A percentile compares a stretch with the other conserved stretches of the same genome.
These are phyloP conservation scores for Euphorbia tirucalli DNA, from an alignment of 345 rosid genomes.

Conservation along the genomic window DNA sequence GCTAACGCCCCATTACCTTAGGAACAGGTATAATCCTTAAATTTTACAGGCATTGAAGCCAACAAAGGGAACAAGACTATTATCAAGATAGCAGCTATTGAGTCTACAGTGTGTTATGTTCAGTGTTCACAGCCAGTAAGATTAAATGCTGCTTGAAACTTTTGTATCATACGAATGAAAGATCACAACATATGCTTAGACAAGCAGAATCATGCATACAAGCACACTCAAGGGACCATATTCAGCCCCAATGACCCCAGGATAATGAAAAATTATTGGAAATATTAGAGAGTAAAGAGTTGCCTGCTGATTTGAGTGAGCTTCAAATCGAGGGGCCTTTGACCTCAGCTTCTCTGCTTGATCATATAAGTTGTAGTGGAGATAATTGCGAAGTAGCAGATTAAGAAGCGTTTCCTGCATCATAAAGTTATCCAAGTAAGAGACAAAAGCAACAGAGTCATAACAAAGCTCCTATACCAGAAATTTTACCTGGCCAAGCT, in stretches of 20 bases:
- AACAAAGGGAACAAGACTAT: neutral
- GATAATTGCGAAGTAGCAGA: slow-evolving; percentile 74
- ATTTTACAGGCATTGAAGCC: neutral
- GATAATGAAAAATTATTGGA: neutral
- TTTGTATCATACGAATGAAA: neutral
- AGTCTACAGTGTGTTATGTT: neutral
- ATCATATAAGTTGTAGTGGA: slow-evolving; percentile 80
- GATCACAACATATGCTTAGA: neutral
- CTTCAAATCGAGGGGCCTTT: slow-evolving; percentile 88
- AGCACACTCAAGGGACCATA: neutral
- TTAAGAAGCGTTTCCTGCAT: slow-evolving; percentile 89
- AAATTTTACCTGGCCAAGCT: slow-evolving; percentile 72
- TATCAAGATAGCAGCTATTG: neutral
- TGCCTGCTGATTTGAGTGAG: slow-evolving; percentile 93
- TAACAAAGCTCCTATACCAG: neutral
- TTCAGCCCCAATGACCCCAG: neutral
- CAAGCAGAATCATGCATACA: neutral
- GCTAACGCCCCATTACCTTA: neutral
- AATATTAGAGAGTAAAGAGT: neutral
- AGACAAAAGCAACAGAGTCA: slow-evolving; percentile 9
- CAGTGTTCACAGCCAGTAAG: neutral
- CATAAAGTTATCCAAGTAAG: slow-evolving; percentile 17
- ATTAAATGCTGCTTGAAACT: neutral
- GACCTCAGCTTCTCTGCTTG: slow-evolving; percentile 92
- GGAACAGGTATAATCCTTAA: neutral